Evolutionary conservation across 768 basidiomycete genomes (phyloP), one percentile per base, ranked within the genome.

Genomic region (Cyclocybe aegerita): DNA sequence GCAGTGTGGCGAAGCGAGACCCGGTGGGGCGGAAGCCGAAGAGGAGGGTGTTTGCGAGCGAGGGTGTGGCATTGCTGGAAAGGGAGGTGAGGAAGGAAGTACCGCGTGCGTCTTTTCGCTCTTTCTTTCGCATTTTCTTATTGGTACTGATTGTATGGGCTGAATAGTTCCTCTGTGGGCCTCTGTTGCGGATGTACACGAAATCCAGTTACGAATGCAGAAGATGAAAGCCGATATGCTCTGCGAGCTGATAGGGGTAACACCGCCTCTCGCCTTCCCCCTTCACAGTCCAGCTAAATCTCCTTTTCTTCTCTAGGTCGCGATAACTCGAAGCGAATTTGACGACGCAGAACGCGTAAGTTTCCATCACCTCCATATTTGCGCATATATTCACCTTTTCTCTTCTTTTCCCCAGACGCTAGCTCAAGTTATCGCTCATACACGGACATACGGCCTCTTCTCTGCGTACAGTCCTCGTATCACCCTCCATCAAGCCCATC

Each of bases 11-110:
- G 0, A 88, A 89, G 58, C 79, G 86, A 10, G 88, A 92, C 59
- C 78, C 84, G 0, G 80, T 86, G 0, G 90, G 88, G 36, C 75
- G 86, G 17, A 85, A 81, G 46, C 89, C 90, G 3, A 88, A 85
- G 69, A 76, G 85, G 51, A 83, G 80, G 41, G 69, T 87, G 0
- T 92, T 90, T 67, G 82, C 86, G 0, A 65, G 65, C 4, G 88
- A 87, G 53, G 90, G 87, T 0, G 43, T 87, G 5, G 63, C 70
- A 14, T 65, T 77, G 15, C 69, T 77, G 50, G 77, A 79, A 46
- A 74, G 71, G 48, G 83, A 79, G 60, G 59, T 71, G 43, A 64
- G 57, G 43, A 76, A 69, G 49, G 72, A 76, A 50, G 56, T 74
- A 2, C 54, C 60, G 15, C 60, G 76, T 78, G 46, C 17, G 77